Evolutionary conservation across 768 basidiomycete species (phyloP).

Genomic region (Termitomyces sp.): DNA sequence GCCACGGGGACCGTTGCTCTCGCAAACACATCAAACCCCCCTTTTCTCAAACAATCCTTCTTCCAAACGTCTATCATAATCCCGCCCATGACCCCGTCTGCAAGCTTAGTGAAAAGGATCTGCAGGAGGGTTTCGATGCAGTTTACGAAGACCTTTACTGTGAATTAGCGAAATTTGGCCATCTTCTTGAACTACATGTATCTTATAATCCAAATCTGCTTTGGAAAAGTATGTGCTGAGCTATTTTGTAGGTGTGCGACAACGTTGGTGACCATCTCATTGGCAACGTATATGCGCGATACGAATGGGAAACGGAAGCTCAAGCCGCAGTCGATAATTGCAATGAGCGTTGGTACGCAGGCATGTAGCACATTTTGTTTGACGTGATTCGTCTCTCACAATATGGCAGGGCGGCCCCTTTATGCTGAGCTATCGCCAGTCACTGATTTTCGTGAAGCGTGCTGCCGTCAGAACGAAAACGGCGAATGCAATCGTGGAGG

Average conservation of each 20-base stretch:
- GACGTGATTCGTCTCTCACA: constrained; percentile 5
- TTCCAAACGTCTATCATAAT: constrained; percentile 98
- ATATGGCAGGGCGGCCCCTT: constrained; percentile 71
- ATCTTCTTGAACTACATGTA: constrained; percentile 92
- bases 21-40: constrained; percentile 98
- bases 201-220: constrained; percentile 23
- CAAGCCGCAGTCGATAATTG: constrained; percentile 88
- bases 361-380: constrained; percentile 36
- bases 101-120: constrained; percentile 80
- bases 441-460: constrained; percentile 97
- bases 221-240: neutral
- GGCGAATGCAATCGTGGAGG: constrained; percentile 98
- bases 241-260: constrained; percentile 75
- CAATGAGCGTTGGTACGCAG: constrained; percentile 98
- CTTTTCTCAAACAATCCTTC: constrained; percentile 93
- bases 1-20: constrained; percentile 97
- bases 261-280: constrained; percentile 99
- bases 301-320: constrained; percentile 98
- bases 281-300: constrained; percentile 96
- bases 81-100: constrained; percentile 91
- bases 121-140: constrained; percentile 89
- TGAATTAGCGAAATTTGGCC: constrained; percentile 91
- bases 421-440: constrained; percentile 98
- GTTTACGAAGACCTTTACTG: constrained; percentile 96
- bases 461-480: constrained; percentile 98